Conservation (phyloP, 164 flowering plant species). For the Akebia trifoliata region DNA sequence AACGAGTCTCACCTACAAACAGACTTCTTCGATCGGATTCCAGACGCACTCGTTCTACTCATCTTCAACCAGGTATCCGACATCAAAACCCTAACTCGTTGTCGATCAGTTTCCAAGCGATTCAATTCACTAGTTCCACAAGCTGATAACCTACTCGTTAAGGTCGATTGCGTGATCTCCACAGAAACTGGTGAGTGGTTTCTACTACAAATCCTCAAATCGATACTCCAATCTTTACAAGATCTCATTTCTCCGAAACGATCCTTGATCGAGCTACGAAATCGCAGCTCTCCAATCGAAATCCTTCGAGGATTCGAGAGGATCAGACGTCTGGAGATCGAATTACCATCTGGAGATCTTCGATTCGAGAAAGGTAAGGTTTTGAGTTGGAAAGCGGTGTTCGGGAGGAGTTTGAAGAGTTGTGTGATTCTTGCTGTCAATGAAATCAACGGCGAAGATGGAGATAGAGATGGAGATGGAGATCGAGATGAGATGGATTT, state of each 20-base stretch:
- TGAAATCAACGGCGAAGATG: not conserved
- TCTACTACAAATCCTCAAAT: conserved; percentile 25
- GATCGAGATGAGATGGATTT: conserved; percentile 11
- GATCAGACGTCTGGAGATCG: conserved; percentile 35
- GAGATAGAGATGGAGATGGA: conserved; percentile 1
- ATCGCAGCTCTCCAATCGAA: conserved; percentile 34
- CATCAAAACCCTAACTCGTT: conserved; percentile 44
- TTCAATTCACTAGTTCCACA: conserved; percentile 52
- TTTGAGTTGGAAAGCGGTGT: conserved; percentile 48
- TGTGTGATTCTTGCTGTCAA: conserved; percentile 46
- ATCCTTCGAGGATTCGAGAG: conserved; percentile 38
- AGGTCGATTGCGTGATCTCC: conserved; percentile 49
- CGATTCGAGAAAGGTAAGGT: conserved; percentile 32
- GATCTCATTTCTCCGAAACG: conserved; percentile 21
- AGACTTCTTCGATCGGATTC: conserved; percentile 46
- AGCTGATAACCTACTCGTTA: conserved; percentile 31
- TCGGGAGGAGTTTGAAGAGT: conserved; percentile 33
- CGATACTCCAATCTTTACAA: conserved; percentile 34
- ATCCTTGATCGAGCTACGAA: conserved; percentile 4
- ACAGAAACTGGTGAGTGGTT: conserved; percentile 28
- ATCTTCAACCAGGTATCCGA: conserved; percentile 47
- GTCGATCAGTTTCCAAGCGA: conserved; percentile 43
- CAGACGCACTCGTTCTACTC: conserved; percentile 42
- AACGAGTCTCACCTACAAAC: no score
- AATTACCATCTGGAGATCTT: conserved; percentile 47